Base-by-base conservation (phyloP, 176 grass and related monocot genomes). In the Tillandsia leiboldiana region DNA sequence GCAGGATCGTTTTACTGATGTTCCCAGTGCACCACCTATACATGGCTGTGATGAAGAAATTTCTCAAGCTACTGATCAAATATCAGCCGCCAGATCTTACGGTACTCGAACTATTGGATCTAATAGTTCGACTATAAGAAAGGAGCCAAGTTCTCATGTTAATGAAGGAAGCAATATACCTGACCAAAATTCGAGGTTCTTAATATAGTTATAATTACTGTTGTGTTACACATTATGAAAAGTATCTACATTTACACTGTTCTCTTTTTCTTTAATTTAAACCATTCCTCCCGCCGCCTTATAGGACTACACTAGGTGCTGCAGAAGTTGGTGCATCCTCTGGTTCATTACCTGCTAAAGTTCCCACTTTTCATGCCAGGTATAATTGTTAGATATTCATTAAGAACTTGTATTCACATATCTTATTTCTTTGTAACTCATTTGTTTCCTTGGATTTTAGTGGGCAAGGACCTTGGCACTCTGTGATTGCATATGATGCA, bases 401-500 rank as follows among this genome's bases (percentile, higher is more conserved):
- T 71, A 52, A 26, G 52, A 54, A 47, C 75, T 79, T 77, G n/a
- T 51, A 15, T 49, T 47, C 47, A 17, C 49, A 12, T 67, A 52
- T 72, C 66, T 63, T 53, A 63, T 81, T 48, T 75, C 71, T 15
- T 50, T 66, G 33, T 42, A 70, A 83, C 51, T 82, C 69, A 80
- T 62, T 23, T 33, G 20, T 65, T 75, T 5, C 53, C 49, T 77
- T 75, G 3, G 15, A 53, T 78, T 70, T 72, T 59, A 99, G 94
- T 80, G 86, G 73, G 54, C 94, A 99, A 84, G 94, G 94, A 3
- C 94, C 89, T 42, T 99, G 94, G 94, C 86, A 90, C 80, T 99
- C 94, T 72, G 87, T 99, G 49, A 86, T 99, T 84, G 94, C 94
- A 49, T 99, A 99, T 77, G 94, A 99, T 89, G 94, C 94, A 20